These are phyloP conservation scores for Phytophthora lateralis DNA, from an alignment of 352 stramenopile genomes.

Conservation along the genomic window DNA sequence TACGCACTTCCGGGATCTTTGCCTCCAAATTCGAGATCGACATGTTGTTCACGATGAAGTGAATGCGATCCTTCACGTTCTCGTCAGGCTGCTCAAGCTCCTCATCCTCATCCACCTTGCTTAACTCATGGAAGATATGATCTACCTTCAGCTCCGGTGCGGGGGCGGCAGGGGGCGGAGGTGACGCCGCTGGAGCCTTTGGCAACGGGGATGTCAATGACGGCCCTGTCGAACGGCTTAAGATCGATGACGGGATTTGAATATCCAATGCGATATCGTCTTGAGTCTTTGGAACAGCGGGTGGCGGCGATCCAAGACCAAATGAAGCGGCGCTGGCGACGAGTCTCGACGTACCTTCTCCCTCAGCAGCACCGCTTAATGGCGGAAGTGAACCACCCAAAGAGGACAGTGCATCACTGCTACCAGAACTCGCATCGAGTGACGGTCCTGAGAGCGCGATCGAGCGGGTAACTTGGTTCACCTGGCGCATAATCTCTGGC, in stretches of 20 bases:
- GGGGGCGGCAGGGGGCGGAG: conserved; percentile 47
- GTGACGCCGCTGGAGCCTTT: conserved; percentile 46
- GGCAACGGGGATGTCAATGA: conserved; percentile 49
- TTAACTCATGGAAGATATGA: conserved; percentile 86
- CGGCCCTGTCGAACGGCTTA: conserved; percentile 54
- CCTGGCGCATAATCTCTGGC: conserved; percentile 90
- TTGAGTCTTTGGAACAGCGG: conserved; percentile 27
- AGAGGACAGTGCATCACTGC: conserved; percentile 21
- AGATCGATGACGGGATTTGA: conserved; percentile 48
- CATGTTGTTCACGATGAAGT: conserved; percentile 99
- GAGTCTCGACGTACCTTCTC: conserved; percentile 32
- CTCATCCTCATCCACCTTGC: conserved; percentile 63
- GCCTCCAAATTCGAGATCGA: conserved; percentile 96
- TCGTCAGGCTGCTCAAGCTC: conserved; percentile 76
- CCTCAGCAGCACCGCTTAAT: conserved; percentile 19
- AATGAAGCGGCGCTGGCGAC: conserved; percentile 28
- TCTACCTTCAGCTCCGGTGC: conserved; percentile 73
- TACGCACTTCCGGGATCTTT: conserved; percentile 96
- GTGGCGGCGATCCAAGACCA: conserved; percentile 22
- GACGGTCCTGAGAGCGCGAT: conserved; percentile 49
- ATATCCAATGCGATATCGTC: conserved; percentile 40
- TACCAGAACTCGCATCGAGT: conserved; percentile 32
- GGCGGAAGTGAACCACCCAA: conserved; percentile 29
- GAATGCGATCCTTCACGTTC: conserved; percentile 95
- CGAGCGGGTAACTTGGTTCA: conserved; percentile 80